phyloP scores from a whole-genome alignment of 441 rosid species.

The Kokia cookei region DNA sequence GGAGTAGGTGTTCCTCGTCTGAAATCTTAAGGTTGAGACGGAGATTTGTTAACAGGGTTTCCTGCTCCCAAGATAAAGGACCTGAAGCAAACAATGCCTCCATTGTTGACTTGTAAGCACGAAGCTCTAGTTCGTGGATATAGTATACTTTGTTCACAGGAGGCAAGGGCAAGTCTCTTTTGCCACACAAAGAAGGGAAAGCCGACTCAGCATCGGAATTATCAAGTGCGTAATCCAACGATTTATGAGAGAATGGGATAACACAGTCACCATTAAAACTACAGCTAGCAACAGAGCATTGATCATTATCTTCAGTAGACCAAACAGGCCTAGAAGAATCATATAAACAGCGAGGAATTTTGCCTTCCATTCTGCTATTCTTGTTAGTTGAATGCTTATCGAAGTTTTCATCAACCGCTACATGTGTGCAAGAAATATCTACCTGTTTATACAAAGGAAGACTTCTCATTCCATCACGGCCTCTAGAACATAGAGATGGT shows the following conservation, averaged over 20 bases:
- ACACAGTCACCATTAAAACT: conserved; percentile 11
- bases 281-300: conserved; percentile 26
- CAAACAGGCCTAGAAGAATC: conserved; percentile 13
- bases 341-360: neutral
- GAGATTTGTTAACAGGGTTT: conserved; percentile 29
- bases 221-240: neutral
- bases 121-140: conserved; percentile 29
- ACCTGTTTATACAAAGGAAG: neutral
- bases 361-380: conserved; percentile 1
- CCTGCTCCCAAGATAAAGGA: conserved; percentile 36
- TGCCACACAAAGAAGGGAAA: conserved; percentile 4
- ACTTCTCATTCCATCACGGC: neutral
- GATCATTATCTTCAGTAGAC: conserved; percentile 17
- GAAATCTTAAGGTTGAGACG: conserved; percentile 32
- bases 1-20: conserved; percentile 31
- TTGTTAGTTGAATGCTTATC: neutral
- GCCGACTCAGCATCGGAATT: conserved; percentile 23
- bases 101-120: conserved; percentile 25
- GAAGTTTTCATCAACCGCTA: conserved; percentile 4
- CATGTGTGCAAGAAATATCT: conserved; percentile 1
- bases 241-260: neutral
- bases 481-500: neutral
- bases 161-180: neutral
- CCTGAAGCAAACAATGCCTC: conserved; percentile 32
- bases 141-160: neutral